Percentiles rank a stretch among this genome's conserved stretches.
Conservation (phyloP, 345 rosid species). For the Draba incana region DNA sequence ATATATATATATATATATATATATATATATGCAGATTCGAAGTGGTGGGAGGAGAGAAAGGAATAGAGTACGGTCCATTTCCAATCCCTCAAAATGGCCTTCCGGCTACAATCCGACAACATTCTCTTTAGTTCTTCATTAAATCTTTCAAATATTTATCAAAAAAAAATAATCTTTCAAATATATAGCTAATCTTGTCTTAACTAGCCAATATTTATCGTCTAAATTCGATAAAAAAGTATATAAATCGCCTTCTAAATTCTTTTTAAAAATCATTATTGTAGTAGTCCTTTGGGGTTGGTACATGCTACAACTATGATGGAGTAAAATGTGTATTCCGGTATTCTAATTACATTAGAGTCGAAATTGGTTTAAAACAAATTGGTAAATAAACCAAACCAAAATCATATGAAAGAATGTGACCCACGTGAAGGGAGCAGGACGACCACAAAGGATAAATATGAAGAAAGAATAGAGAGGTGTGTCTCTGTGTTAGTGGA, state of each 20-base stretch:
- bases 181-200: constrained; percentile 11
- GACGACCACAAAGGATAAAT: constrained; percentile 38
- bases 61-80: constrained; percentile 84
- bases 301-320: constrained; percentile 26
- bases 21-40: constrained; percentile 73
- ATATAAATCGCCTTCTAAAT: constrained; percentile 1
- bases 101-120: constrained; percentile 66
- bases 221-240: constrained; percentile 5
- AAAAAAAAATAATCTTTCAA: no score
- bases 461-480: constrained; percentile 5
- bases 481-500: constrained; percentile 37
- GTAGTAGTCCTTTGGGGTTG: constrained; percentile 14
- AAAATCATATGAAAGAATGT: constrained; percentile 13
- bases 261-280: constrained; percentile 2
- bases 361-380: not conserved
- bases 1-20: no score
- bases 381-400: not conserved
- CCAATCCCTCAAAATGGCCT: constrained; percentile 84
- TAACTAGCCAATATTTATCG: constrained; percentile 4
- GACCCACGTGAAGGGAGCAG: constrained; percentile 29
- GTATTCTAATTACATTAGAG: constrained; percentile 10
- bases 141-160: not conserved
- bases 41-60: constrained; percentile 59
- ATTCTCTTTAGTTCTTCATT: constrained; percentile 31
- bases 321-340: constrained; percentile 34